A percentile compares a stretch with the other conserved stretches of the same genome.
Conservation (phyloP, 2,329 filamentous ascomycete species). For the Trichoderma asperellum region DNA sequence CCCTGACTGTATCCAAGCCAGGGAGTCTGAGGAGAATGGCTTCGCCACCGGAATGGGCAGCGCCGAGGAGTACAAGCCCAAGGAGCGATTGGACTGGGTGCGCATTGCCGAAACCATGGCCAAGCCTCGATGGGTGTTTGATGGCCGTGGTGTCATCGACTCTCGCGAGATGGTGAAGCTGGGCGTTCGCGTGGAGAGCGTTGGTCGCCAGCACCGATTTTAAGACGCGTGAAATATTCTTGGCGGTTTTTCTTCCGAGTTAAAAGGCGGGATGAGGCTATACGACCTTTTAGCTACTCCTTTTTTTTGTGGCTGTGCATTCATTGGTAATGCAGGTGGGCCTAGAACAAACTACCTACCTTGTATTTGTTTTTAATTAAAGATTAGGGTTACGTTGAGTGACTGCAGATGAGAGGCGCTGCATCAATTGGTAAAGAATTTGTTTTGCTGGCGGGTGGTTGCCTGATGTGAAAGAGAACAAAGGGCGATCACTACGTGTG, state of each 20-base stretch:
- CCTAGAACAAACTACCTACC: constrained; percentile 12
- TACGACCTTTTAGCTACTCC: constrained; percentile 27
- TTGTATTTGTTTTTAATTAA: constrained; percentile 39
- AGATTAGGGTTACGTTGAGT: constrained; percentile 36
- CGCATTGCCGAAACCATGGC: constrained; percentile 54
- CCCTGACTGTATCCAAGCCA: constrained; percentile 54
- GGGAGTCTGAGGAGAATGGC: constrained; percentile 44
- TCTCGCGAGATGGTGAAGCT: constrained; percentile 52
- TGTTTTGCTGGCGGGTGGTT: constrained; percentile 18
- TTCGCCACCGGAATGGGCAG: constrained; percentile 49
- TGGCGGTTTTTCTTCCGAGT: constrained; percentile 10
- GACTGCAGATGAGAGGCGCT: constrained; percentile 36
- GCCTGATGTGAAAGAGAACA: neutral
- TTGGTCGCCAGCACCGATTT: constrained; percentile 53
- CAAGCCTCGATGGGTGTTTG: constrained; percentile 60
- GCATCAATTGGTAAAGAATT: constrained; percentile 26
- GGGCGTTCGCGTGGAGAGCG: constrained; percentile 57
- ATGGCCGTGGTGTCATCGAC: constrained; percentile 59
- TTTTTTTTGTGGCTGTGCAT: constrained; percentile 27
- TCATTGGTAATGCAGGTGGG: constrained; percentile 27
- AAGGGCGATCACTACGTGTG: neutral
- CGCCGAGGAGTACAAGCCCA: constrained; percentile 51
- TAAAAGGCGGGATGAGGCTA: constrained; percentile 21
- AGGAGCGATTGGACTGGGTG: constrained; percentile 56
- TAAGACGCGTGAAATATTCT: constrained; percentile 33